Percentiles rank a stretch among this genome's conserved stretches.
Conservation (phyloP, 1,139 yeast species). For the Wickerhamomyces sp. region DNA sequence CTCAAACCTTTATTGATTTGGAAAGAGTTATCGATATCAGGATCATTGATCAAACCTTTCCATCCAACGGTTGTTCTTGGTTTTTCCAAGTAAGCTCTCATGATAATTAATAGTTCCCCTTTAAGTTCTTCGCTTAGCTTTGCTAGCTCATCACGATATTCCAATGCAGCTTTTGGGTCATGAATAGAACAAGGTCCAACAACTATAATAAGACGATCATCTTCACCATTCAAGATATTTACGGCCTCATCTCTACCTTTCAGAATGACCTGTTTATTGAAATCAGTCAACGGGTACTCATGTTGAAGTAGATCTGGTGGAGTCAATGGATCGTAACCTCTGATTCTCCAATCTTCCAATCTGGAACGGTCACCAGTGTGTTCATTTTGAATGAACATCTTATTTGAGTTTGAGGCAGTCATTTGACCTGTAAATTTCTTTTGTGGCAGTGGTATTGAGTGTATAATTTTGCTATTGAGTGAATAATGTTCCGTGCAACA, state of each 20-base stretch:
- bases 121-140: constrained; percentile 58
- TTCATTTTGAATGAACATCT: constrained; percentile 81
- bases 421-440: no score
- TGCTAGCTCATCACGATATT: constrained; percentile 68
- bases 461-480: no score
- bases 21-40: constrained; percentile 92
- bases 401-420: constrained; percentile 18
- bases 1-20: constrained; percentile 92
- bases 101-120: constrained; percentile 76
- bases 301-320: constrained; percentile 94
- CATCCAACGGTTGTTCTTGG: constrained; percentile 99
- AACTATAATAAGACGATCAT: constrained; percentile 75
- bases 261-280: constrained; percentile 57
- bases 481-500: no score
- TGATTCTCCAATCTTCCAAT: constrained; percentile 88
- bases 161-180: constrained; percentile 89
- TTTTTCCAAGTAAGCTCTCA: constrained; percentile 97
- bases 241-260: constrained; percentile 76
- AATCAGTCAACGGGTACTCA: constrained; percentile 69
- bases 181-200: constrained; percentile 98
- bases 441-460: no score
- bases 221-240: constrained; percentile 66
- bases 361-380: constrained; percentile 79
- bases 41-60: constrained; percentile 97
- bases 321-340: constrained; percentile 91